Conservation (phyloP, 2,329 filamentous ascomycete species). For the Neonectria hederae region DNA sequence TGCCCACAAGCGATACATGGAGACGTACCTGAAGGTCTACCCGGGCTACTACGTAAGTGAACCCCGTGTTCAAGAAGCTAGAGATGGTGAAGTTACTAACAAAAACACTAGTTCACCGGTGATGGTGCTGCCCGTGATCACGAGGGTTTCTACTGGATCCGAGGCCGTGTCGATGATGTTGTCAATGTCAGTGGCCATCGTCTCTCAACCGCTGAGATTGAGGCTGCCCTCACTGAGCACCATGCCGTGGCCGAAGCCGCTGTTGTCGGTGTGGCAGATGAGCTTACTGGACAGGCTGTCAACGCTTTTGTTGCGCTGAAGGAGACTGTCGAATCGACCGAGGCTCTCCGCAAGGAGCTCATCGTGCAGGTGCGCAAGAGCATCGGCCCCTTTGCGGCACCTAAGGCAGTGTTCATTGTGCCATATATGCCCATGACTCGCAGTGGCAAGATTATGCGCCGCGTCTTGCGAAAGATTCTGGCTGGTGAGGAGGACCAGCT, state of each 20-base stretch:
- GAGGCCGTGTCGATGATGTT: slow-evolving; percentile 96
- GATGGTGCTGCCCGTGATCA: slow-evolving; percentile 96
- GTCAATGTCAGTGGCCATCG: slow-evolving; percentile 98
- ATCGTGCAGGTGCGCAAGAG: slow-evolving; percentile 95
- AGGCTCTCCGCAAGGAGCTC: slow-evolving; percentile 91
- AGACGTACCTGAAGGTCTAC: slow-evolving; percentile 98
- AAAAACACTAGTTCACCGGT: slow-evolving; percentile 75
- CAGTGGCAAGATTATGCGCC: slow-evolving; percentile 98
- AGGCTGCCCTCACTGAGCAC: slow-evolving; percentile 95
- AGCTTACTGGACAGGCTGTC: slow-evolving; percentile 95
- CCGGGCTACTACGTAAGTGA: slow-evolving; percentile 94
- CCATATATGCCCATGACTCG: slow-evolving; percentile 96
- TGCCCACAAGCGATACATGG: slow-evolving; percentile 98
- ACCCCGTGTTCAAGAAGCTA: neutral
- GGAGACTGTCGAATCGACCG: slow-evolving; percentile 77
- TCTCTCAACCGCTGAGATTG: slow-evolving; percentile 96
- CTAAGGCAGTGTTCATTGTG: slow-evolving; percentile 91
- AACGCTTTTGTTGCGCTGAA: slow-evolving; percentile 97
- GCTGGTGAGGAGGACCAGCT: slow-evolving; percentile 97
- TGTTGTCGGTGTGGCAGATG: slow-evolving; percentile 91
- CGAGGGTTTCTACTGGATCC: slow-evolving; percentile 99
- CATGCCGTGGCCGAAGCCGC: slow-evolving; percentile 90
- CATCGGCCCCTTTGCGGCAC: slow-evolving; percentile 96
- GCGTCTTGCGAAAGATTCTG: slow-evolving; percentile 96
- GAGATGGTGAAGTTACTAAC: neutral